These are phyloP conservation scores for Canna indica DNA, from an alignment of 176 grass and related monocot species.

Conservation along the genomic window DNA sequence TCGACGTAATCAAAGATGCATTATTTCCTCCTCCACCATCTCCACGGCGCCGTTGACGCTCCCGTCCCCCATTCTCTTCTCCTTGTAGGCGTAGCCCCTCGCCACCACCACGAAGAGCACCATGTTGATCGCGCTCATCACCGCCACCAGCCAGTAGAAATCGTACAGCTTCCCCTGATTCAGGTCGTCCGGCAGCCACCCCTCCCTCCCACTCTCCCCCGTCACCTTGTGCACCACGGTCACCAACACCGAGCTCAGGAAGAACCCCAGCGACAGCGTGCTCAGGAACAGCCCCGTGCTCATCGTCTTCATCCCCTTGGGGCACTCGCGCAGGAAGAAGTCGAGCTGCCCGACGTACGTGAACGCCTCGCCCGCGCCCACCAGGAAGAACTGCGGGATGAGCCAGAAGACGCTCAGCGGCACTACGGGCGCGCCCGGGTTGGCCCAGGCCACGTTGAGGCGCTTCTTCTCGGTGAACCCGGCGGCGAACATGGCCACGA, in stretches of 20 bases:
- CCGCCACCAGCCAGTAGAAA: slow-evolving; percentile 85
- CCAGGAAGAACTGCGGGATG: slow-evolving; percentile 81
- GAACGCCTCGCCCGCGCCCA: slow-evolving; percentile 86
- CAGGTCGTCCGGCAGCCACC: slow-evolving; percentile 72
- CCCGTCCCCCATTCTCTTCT: slow-evolving; percentile 49
- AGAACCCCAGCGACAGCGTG: slow-evolving; percentile 78
- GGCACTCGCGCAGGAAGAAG: slow-evolving; percentile 89
- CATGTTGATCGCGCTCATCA: slow-evolving; percentile 45
- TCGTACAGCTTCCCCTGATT: slow-evolving; percentile 65
- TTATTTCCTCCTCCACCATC: slow-evolving; percentile 64
- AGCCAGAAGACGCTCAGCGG: slow-evolving; percentile 65
- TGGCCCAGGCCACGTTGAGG: background rate
- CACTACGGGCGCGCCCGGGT: background rate
- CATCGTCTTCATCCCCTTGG: slow-evolving; percentile 99
- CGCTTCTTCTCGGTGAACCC: slow-evolving; percentile 39
- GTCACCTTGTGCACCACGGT: slow-evolving; percentile 66
- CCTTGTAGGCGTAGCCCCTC: slow-evolving; percentile 76
- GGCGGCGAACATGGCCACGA: slow-evolving; percentile 56
- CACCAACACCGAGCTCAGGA: slow-evolving; percentile 76
- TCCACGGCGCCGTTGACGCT: slow-evolving; percentile 31
- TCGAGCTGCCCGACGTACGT: slow-evolving; percentile 95
- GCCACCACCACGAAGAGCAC: slow-evolving; percentile 36
- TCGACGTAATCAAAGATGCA: no score
- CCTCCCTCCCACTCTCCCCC: slow-evolving; percentile 19
- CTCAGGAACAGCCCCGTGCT: slow-evolving; percentile 93